These are phyloP conservation scores for Scheffersomyces amazonensis DNA, from an alignment of 805 yeast species.

Conservation along the genomic window DNA sequence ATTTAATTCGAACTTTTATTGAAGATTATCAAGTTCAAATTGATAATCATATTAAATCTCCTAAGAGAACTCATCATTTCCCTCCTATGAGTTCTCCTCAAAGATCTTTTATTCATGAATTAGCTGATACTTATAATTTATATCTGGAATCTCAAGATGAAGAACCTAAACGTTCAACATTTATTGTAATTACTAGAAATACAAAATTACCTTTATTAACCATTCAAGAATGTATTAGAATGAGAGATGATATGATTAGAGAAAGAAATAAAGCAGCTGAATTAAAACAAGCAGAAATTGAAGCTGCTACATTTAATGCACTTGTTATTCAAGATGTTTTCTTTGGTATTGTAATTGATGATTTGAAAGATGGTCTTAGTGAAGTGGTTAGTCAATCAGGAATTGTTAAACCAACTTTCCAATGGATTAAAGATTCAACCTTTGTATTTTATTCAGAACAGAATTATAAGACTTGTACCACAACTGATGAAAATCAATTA, in stretches of 20 bases:
- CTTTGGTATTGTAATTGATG: conserved; percentile 49
- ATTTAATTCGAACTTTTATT: conserved; percentile 47
- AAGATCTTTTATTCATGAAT: conserved; percentile 65
- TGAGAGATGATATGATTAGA: conserved; percentile 17
- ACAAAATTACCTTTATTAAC: conserved; percentile 41
- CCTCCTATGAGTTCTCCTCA: conserved; percentile 72
- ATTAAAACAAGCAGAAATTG: conserved; percentile 18
- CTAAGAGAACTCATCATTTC: conserved; percentile 51
- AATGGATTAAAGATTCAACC: conserved; percentile 40
- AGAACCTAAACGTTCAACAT: conserved; percentile 76
- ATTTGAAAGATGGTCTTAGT: conserved; percentile 32
- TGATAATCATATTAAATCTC: conserved; percentile 13
- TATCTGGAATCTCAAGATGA: conserved; percentile 75
- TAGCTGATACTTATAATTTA: conserved; percentile 58
- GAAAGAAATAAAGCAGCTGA: conserved; percentile 17
- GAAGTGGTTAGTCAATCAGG: conserved; percentile 16
- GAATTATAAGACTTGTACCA: conserved; percentile 27
- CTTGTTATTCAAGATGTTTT: conserved; percentile 51
- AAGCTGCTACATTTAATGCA: conserved; percentile 46
- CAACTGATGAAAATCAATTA: conserved; percentile 42
- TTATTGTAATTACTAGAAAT: conserved; percentile 41
- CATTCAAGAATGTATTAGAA: conserved; percentile 42
- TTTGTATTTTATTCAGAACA: conserved; percentile 40
- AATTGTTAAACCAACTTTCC: conserved; percentile 20
- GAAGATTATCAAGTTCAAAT: conserved; percentile 22